Evolutionary conservation across 2,329 filamentous ascomycete species (phyloP).

Genomic region (Fusarium nurragi): DNA sequence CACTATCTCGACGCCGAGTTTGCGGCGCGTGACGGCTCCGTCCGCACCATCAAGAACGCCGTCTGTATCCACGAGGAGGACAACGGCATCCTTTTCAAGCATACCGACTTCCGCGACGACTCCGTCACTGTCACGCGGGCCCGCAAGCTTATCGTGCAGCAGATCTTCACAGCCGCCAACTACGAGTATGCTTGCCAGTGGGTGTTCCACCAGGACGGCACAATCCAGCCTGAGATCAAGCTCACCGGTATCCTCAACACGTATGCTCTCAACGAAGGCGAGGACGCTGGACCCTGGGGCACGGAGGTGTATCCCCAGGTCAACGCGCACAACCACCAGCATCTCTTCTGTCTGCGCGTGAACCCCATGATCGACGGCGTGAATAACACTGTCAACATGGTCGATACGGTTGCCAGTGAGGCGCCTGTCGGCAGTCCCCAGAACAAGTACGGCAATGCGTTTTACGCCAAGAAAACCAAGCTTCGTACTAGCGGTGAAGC

Average conservation of each 20-base stretch:
- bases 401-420: conserved; percentile 76
- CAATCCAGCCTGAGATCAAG: conserved; percentile 90
- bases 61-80: conserved; percentile 97
- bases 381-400: conserved; percentile 85
- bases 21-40: conserved; percentile 78
- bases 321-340: conserved; percentile 96
- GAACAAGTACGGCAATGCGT: conserved; percentile 91
- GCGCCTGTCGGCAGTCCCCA: conserved; percentile 81
- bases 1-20: conserved; percentile 92
- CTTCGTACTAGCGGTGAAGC: conserved; percentile 75
- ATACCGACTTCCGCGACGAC: conserved; percentile 92
- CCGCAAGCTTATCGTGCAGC: conserved; percentile 85
- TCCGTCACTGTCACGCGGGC: conserved; percentile 86
- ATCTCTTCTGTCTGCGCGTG: conserved; percentile 89
- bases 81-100: conserved; percentile 90
- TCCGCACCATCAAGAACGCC: conserved; percentile 88
- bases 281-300: conserved; percentile 87
- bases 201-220: conserved; percentile 88
- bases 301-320: conserved; percentile 85
- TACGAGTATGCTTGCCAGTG: conserved; percentile 85
- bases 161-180: conserved; percentile 95
- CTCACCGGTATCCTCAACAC: conserved; percentile 94
- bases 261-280: conserved; percentile 80
- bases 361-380: conserved; percentile 89
- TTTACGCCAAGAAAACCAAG: conserved; percentile 85